Evolutionary conservation across 352 stramenopile genomes (phyloP), one percentile per base, ranked within the genome.

Genomic region (Phytophthora litchii): DNA sequence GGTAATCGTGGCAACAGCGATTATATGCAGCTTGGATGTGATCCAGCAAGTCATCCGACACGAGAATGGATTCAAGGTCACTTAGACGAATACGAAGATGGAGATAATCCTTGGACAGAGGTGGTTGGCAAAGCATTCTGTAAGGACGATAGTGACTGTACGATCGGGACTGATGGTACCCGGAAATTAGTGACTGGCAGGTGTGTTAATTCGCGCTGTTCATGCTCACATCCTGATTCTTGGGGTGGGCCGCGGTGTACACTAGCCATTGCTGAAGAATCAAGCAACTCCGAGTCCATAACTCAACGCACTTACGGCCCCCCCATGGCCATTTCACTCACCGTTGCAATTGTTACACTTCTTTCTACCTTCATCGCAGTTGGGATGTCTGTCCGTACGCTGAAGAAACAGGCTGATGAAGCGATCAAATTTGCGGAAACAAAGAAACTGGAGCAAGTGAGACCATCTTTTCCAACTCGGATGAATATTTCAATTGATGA

Each of bases 211-310:
- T 67, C 54, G 11, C 69, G 72, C 9, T 81, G 72, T 48, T 53
- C 43, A 2, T 81, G 72, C 27, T 57, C 40, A 0, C 41, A 72
- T 37, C 63, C 66, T 1, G 49, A 55, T 21, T 66, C 64, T 25
- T 80, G 71, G 71, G 67, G 63, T 17, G 71, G 71, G 3, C 71
- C 71, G 12, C 64, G 71, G 8, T 80, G 71, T 27, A 74, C 67
- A 0, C 47, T 60, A 12, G 56, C 57, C 0, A n/a, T 65, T 11
- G 35, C 64, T 7, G 46, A 51, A 36, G 47, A 43, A 10, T 46
- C 25, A 3, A 65, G 38, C 10, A 45, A 46, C 37, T 36, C 29
- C 12, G 45, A 31, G 0, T 59, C 51, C 10, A 19, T 59, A 8
- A 66, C 35, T 3, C 16, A 70, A 16, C 54, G 36, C 0, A 55